Conservation (phyloP, 1,284 basidiomycete species). For the Tetrapyrgos nigripes region DNA sequence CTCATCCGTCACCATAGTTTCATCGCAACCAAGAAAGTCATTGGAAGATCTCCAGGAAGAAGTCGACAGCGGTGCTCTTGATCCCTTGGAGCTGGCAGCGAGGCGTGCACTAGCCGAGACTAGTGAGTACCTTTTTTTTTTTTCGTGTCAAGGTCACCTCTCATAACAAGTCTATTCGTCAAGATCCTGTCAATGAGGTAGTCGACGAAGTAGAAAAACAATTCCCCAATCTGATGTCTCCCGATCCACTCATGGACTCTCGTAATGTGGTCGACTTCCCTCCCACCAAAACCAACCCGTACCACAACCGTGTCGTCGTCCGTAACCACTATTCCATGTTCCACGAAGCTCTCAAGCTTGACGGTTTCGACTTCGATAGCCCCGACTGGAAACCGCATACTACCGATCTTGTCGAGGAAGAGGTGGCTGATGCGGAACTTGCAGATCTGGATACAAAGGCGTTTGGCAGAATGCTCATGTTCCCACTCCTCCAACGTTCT, state of each 20-base stretch:
- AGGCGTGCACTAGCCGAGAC: background rate
- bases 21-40: background rate
- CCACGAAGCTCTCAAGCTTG: constrained; percentile 39
- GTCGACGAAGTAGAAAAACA: constrained; percentile 16
- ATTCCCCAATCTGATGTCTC: constrained; percentile 64
- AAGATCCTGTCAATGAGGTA: constrained; percentile 15
- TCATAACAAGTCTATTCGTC: background rate
- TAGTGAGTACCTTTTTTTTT: background rate
- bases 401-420: constrained; percentile 39
- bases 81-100: background rate
- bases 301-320: constrained; percentile 62
- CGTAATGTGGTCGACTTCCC: constrained; percentile 59
- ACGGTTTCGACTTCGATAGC: constrained; percentile 33
- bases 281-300: constrained; percentile 54
- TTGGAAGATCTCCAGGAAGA: background rate
- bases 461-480: constrained; percentile 54
- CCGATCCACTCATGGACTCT: constrained; percentile 66
- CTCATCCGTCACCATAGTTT: too few species aligned
- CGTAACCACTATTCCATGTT: constrained; percentile 67
- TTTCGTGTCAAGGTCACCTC: background rate
- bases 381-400: constrained; percentile 26
- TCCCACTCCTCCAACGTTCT: constrained; percentile 62
- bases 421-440: constrained; percentile 29
- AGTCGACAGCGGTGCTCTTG: background rate
- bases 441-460: constrained; percentile 19